These are phyloP conservation scores for Cytospora leucostoma DNA, from an alignment of 2,329 filamentous ascomycete genomes.

Conservation along the genomic window DNA sequence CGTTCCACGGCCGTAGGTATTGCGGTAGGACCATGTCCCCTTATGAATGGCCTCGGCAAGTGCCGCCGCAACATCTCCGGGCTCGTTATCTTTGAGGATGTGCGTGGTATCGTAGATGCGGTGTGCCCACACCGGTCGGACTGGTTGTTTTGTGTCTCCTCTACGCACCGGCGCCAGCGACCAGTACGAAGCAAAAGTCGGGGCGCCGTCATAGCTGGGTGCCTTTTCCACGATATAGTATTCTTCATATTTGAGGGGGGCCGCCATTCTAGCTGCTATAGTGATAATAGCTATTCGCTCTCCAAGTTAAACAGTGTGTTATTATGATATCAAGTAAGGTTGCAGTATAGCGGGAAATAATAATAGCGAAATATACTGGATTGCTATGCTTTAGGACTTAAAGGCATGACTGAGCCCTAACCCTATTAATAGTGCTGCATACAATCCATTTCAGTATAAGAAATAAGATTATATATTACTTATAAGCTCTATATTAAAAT, in stretches of 20 bases:
- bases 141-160: slow-evolving; percentile 2
- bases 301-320: not conserved
- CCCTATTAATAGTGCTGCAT: too few relatives aligned
- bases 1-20: not conserved
- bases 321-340: not conserved
- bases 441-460: too few relatives aligned
- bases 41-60: not conserved
- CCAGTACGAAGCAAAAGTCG: slow-evolving; percentile 1
- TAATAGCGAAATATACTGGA: not conserved
- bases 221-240: slow-evolving; percentile 5
- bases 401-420: too few relatives aligned
- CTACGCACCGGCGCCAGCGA: not conserved
- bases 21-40: slow-evolving; percentile 1
- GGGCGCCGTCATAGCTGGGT: slow-evolving; percentile 9
- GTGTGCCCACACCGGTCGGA: not conserved
- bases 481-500: too few relatives aligned
- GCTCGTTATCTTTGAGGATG: not conserved
- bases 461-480: too few relatives aligned
- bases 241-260: not conserved
- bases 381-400: too few relatives aligned
- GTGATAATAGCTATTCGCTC: not conserved
- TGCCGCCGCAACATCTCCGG: not conserved
- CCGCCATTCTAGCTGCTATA: not conserved
- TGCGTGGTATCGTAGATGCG: slow-evolving; percentile 11
- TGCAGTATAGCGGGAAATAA: too few relatives aligned